Base-by-base conservation (phyloP, 805 yeast species). In the Candida montana region DNA sequence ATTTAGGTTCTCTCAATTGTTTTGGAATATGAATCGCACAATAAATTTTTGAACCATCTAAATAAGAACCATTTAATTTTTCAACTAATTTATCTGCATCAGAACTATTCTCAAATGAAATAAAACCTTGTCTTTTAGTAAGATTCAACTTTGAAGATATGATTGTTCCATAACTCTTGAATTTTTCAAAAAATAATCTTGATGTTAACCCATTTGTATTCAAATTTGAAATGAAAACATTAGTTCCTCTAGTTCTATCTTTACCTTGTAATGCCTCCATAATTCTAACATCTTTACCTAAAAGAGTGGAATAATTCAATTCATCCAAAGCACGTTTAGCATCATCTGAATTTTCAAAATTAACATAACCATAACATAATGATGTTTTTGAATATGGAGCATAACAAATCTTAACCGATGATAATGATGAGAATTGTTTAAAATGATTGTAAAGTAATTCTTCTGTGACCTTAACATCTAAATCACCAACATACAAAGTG, bases 331-430 rank as follows among this genome's bases (percentile, higher is more conserved):
- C 88, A 27, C 44, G 40, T 30, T 68, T 69, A 0, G 87, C 87
- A 40, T 75, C 81, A 9, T 60, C 53, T 33, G 67, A 65, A 5
- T 58, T 61, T 7, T 62, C 60, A 55, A 81, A 82, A 42, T 83
- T 81, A 16, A 83, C 79, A 56, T 83, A 84, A 0, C 88, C 93
- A 59, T 83, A 82, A 3, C 88, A 83, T 42, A 86, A 62, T 1
- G 89, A 75, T 37, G 69, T 62, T 19, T 73, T 73, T n/a, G 75
- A 65, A 26, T 64, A 62, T 20, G 75, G 71, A 50, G 77, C 76
- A 41, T 68, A 63, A 49, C 88, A 78, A 31, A 84, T 67, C 54
- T 81, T 82, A 24, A 79, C 77, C 4, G 84, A 74, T 12, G 71
- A 57, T 13, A 81, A 67, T 0, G 79, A 66, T 9, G 72, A 68